These are phyloP conservation scores for Guyanaporus albipodus DNA, from an alignment of 768 basidiomycete species.

Conservation along the genomic window DNA sequence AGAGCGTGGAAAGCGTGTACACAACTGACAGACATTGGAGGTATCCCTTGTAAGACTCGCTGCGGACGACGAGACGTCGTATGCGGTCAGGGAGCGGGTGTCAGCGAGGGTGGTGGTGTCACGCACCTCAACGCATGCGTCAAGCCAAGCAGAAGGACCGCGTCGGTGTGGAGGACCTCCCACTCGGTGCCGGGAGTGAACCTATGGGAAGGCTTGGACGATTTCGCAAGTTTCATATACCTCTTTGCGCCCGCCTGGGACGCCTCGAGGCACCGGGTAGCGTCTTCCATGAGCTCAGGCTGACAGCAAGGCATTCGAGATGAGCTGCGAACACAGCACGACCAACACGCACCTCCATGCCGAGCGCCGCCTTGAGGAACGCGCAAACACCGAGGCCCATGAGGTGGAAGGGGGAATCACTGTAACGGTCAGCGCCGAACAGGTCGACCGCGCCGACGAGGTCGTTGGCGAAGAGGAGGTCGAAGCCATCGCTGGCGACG, in stretches of 20 bases:
- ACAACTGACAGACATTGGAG: constrained; percentile 65
- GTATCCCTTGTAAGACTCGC: constrained; percentile 77
- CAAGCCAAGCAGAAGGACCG: constrained; percentile 64
- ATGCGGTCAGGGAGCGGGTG: constrained; percentile 5
- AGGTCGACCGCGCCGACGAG: constrained; percentile 48
- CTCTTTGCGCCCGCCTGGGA: constrained; percentile 63
- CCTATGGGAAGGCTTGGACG: constrained; percentile 30
- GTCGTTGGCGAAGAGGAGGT: constrained; percentile 66
- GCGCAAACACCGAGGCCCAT: constrained; percentile 69
- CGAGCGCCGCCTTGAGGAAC: constrained; percentile 73
- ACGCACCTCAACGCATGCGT: constrained; percentile 65
- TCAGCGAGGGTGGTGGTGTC: not conserved
- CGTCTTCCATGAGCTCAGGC: constrained; percentile 62
- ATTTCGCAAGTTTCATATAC: constrained; percentile 39
- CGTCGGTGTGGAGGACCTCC: constrained; percentile 73
- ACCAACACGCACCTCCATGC: constrained; percentile 68
- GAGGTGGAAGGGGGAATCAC: constrained; percentile 65
- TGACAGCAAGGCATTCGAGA: constrained; percentile 19
- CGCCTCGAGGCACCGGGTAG: constrained; percentile 47
- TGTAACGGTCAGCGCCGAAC: constrained; percentile 33
- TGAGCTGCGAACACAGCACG: not conserved
- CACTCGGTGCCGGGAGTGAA: constrained; percentile 69
- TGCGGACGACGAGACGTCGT: constrained; percentile 22
- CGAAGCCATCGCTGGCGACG: constrained; percentile 52
- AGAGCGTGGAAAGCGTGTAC: not conserved